Evolutionary conservation across 2,329 filamentous ascomycete genomes (phyloP), one percentile per base, ranked within the genome.

Genomic region (Ophiostoma australiae): DNA sequence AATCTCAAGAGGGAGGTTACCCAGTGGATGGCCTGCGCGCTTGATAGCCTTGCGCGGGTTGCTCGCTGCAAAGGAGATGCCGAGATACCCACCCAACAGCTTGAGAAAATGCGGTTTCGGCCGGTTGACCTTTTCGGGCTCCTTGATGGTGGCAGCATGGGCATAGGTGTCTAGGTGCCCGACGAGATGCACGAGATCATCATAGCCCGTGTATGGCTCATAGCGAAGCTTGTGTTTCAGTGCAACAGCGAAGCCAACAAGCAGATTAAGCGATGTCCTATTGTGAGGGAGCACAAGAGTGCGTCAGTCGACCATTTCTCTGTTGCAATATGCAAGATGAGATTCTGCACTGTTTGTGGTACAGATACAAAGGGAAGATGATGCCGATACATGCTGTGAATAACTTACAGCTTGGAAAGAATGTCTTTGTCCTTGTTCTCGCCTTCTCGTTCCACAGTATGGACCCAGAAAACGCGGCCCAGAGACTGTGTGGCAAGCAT

Each of bases 381-480:
- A 37, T 48, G 11, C 8, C 58, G 27, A 33, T 15, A 4, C 20
- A 13, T 63, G 13, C 27, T n/a, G 17, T 8, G 33, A 4, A 23
- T 35, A 17, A 71, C 77, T 71, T 61, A 79, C 72, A 92, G 78
- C 78, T 92, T 92, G 68, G 82, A 84, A 11, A 92, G 81, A 4
- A 92, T 77, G 75, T 92, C 90, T 23, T 87, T 83, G 76, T 90
- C 90, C 37, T 70, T 75, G 68, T 83, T 85, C 20, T 84, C 75
- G 20, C 87, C 85, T 3, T 84, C 85, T n/a, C 89, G 84, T 77
- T 92, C 90, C 3, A 80, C 76, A 8, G 86, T 84, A 76, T 97
- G 91, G 41, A 97, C 84, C 94, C 94, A 97, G 77, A 95, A 91
- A 11, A 91, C 84, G 31, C 94, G 88, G 75, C 87, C 91, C 75